A percentile compares a stretch with the other conserved stretches of the same genome.
Conservation (phyloP, 148 eudicot species). For the Chenopodium formosanum region DNA sequence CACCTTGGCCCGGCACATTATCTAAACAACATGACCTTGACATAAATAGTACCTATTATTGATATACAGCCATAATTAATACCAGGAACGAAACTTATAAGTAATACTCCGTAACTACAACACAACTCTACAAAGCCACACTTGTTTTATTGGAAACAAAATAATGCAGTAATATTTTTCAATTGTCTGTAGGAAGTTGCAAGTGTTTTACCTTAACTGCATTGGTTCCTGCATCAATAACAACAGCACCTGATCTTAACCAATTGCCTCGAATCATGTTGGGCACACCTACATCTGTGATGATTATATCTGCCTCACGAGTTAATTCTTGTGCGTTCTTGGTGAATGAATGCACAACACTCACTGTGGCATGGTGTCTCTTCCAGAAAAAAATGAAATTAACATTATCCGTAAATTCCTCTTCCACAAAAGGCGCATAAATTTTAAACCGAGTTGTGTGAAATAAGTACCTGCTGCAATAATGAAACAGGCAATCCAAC, state of each 20-base stretch:
- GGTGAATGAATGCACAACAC: constrained; percentile 50
- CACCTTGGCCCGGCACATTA: background rate
- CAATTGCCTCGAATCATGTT: constrained; percentile 56
- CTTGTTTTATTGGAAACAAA: background rate
- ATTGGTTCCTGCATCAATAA: constrained; percentile 54
- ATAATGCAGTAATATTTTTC: background rate
- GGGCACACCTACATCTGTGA: constrained; percentile 53
- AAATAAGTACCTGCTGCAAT: constrained; percentile 43
- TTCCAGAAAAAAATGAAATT: constrained; percentile 28
- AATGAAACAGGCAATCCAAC: constrained; percentile 52
- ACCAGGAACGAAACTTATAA: background rate
- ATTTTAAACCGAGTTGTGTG: background rate
- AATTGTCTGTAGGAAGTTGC: background rate
- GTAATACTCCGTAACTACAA: background rate
- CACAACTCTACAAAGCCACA: background rate
- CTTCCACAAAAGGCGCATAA: background rate
- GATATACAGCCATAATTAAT: background rate
- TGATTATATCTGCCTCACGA: constrained; percentile 48
- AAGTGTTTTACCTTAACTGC: constrained; percentile 40
- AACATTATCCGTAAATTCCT: constrained; percentile 5
- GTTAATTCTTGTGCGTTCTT: constrained; percentile 47
- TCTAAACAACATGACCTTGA: background rate
- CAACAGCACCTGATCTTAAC: constrained; percentile 53
- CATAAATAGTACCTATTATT: background rate
- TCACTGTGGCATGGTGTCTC: constrained; percentile 59